Conservation (phyloP, 495 filamentous ascomycete species). For the Hyaloscypha variabilis region DNA sequence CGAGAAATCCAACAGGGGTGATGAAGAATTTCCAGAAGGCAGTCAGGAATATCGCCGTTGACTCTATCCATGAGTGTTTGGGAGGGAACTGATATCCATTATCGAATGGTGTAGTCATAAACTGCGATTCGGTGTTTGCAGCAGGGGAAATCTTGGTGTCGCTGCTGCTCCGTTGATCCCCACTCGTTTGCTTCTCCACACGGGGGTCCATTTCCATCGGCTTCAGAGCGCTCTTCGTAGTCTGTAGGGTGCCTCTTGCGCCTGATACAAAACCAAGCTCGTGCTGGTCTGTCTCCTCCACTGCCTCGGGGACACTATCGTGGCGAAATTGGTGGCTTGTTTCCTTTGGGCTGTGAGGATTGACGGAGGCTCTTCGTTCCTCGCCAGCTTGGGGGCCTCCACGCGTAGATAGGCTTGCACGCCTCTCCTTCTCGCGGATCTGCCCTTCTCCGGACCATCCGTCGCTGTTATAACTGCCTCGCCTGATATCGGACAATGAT, state of each 20-base stretch:
- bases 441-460: constrained; percentile 32
- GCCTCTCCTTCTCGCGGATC: constrained; percentile 26
- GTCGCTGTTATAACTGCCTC: constrained; percentile 29
- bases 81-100: constrained; percentile 76
- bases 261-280: constrained; percentile 6
- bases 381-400: constrained; percentile 14
- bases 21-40: constrained; percentile 59
- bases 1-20: constrained; percentile 73
- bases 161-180: constrained; percentile 24
- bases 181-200: constrained; percentile 14
- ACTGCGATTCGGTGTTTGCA: not conserved
- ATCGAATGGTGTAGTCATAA: constrained; percentile 31
- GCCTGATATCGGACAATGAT: constrained; percentile 30
- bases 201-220: constrained; percentile 3
- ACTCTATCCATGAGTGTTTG: constrained; percentile 58
- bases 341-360: constrained; percentile 13
- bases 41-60: constrained; percentile 55
- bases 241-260: not conserved
- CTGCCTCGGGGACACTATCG: constrained; percentile 21
- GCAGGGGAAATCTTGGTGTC: constrained; percentile 9
- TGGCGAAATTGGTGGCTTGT: constrained; percentile 5
- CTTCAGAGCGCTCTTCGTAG: not conserved
- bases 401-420: constrained; percentile 18
- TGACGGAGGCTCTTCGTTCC: constrained; percentile 4
- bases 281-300: constrained; percentile 9